These are phyloP conservation scores for Teunomyces stri DNA, from an alignment of 805 yeast species.

Conservation along the genomic window DNA sequence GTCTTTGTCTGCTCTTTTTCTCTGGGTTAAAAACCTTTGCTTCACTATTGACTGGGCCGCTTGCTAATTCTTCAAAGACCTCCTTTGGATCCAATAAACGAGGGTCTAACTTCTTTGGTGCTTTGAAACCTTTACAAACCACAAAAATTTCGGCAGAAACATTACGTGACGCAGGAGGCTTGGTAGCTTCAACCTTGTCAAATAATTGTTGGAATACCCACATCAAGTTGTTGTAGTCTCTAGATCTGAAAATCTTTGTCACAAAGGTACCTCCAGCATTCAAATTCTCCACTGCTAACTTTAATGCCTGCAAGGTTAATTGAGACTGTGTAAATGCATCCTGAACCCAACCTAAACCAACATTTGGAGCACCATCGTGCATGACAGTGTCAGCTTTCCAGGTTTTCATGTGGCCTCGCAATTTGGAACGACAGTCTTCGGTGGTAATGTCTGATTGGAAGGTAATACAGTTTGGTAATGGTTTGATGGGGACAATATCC, in stretches of 20 bases:
- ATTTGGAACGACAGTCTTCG: conserved; percentile 91
- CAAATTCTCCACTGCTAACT: conserved; percentile 90
- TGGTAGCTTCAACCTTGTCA: conserved; percentile 96
- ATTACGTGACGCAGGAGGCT: conserved; percentile 98
- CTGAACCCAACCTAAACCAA: conserved; percentile 99
- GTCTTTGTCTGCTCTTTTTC: conserved; percentile 82
- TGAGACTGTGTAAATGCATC: conserved; percentile 99
- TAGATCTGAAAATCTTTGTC: conserved; percentile 96
- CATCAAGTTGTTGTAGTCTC: conserved; percentile 93
- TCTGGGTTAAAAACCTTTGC: conserved; percentile 95
- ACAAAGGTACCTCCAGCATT: conserved; percentile 92
- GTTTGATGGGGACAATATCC: conserved; percentile 96
- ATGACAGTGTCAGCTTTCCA: conserved; percentile 98
- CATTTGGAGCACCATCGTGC: conserved; percentile 99
- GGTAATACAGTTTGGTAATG: conserved; percentile 91
- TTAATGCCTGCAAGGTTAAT: conserved; percentile 88
- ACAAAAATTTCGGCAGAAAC: conserved; percentile 99
- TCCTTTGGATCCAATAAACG: conserved; percentile 86
- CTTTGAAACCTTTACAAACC: conserved; percentile 92
- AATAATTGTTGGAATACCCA: conserved; percentile 98
- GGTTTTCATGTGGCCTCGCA: conserved; percentile 94
- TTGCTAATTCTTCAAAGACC: conserved; percentile 86
- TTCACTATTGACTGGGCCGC: conserved; percentile 69
- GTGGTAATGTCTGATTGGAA: conserved; percentile 98
- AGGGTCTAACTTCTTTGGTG: conserved; percentile 94